Evolutionary conservation across 78 protist species (phyloP), one percentile per base, ranked within the genome.

Genomic region (Acrasis kona): DNA sequence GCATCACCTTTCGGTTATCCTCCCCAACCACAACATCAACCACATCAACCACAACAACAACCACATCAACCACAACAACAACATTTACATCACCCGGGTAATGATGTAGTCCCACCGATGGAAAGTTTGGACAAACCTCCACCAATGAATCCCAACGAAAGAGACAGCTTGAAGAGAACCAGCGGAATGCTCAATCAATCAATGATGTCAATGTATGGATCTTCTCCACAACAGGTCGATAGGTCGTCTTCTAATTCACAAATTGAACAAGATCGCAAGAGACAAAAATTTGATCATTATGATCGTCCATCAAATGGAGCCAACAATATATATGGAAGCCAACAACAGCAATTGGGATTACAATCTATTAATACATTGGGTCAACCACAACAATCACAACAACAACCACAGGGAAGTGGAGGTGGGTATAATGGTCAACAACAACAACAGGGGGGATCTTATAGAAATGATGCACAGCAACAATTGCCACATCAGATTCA

Each of bases 31-130:
- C 28, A 31, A 67, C 71, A 67, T 19, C 19, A 19, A 67, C 71
- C 19, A 28, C 71, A 31, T 19, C 71, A 67, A 19, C 71, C 19
- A 19, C 71, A 67, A 19, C 71, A 67, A 19, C 71, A 67, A 19
- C 71, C 19, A 67, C 71, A 67, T 19, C 71, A 67, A 67, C 71
- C 19, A 19, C 71, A 67, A 67, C 71, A 67, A 67, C 71, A 67
- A 28, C 71, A 67, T 30, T 29, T 30, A 19, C 71, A 19, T 19
- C 71, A 67, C n/a, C 71, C 12, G 12, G 65, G 19, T 30, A 19
- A 67, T 67, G 19, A 19, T 30, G 66, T 29, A 19, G 19, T 19
- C 19, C 71, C 19, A 67, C 71, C 71, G 19, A 30, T 30, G 19
- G 19, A 19, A 30, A 28, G 71, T 19, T 31, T 30, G 65, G 19